Evolutionary conservation across 2,329 filamentous ascomycete genomes (phyloP).

Genomic region (Myriosclerotinia scirpicola): DNA sequence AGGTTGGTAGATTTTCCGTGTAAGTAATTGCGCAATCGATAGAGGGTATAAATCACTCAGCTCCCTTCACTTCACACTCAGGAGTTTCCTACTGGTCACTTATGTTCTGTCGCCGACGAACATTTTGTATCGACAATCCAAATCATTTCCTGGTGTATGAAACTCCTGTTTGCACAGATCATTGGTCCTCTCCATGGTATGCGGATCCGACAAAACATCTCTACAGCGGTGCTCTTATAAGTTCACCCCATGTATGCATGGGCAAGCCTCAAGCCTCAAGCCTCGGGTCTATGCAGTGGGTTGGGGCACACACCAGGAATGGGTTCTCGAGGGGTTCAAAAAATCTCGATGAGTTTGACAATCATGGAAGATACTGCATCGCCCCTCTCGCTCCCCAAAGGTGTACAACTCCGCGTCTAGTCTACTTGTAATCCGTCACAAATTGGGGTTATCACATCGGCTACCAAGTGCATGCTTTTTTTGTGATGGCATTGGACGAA

Average conservation of each 20-base stretch:
- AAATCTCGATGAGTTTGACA: background rate
- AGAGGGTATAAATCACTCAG: background rate
- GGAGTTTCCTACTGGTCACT: background rate
- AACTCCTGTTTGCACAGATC: background rate
- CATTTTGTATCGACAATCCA: background rate
- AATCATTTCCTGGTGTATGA: background rate
- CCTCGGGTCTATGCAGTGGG: background rate
- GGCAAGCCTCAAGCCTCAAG: slow-evolving; percentile 1
- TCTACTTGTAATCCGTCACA: background rate
- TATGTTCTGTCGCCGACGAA: background rate
- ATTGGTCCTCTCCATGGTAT: background rate
- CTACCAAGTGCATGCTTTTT: background rate
- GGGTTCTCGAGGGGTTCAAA: background rate
- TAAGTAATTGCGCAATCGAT: background rate
- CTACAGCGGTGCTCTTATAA: background rate
- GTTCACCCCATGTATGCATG: background rate
- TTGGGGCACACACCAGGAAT: background rate
- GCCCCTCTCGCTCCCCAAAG: background rate
- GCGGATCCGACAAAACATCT: background rate
- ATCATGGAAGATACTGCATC: background rate
- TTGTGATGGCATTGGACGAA: background rate
- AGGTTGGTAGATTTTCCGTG: background rate
- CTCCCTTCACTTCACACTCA: background rate
- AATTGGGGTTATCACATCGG: background rate
- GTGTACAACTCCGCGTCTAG: background rate